Base-by-base conservation (phyloP, 1,284 basidiomycete species). In the Sporisorium iseilematis-ciliati region DNA sequence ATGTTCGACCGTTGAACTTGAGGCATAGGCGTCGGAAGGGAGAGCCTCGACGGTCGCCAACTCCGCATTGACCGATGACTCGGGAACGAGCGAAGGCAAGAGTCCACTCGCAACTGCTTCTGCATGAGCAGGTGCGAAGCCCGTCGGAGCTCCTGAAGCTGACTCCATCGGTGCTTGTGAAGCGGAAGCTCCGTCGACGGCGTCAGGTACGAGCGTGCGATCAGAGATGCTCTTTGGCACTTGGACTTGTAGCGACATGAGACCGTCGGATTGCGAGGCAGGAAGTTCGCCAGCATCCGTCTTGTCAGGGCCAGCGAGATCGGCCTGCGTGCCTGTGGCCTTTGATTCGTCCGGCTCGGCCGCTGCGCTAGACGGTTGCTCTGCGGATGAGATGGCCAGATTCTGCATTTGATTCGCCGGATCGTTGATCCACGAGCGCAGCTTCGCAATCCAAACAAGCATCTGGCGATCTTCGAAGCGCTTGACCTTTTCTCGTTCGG, bases 381-480 rank as follows among this genome's bases (percentile, higher is more conserved):
- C 21, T 7, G 58, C 21, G n/a, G 21, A 23, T 5, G 16, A 16
- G 11, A 23, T 21, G 14, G 35, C 40, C 18, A 12, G 14, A 20
- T 16, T 43, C n/a, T 57, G 59, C 12, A 52, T 35, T 20, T 58
- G 63, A 20, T 70, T 70, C 25, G 42, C 54, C 8, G 67, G 67
- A 5, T 75, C 73, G 26, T 65, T 65, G 56, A 82, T 74, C 80
- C 80, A 82, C 7, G 55, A 63, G 4, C 81, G 77, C 10, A 82
- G 55, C 52, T 77, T 65, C 23, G 57, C 63, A 41, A 82, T 80
- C 80, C 81, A 82, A 2, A 64, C 60, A 21, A 52, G 87, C 70
- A 77, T 77, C 40, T 72, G 64, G 0, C 65, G 64, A n/a, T 82
- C 78, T 41, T 78, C 76, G 35, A 61, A 63, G 49, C 67, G 77